Percentiles rank a stretch among this genome's conserved stretches.
These are phyloP conservation scores for Zygosaccharomyces pseudobailii DNA, from an alignment of 1,139 yeast genomes.

Conservation along the genomic window DNA sequence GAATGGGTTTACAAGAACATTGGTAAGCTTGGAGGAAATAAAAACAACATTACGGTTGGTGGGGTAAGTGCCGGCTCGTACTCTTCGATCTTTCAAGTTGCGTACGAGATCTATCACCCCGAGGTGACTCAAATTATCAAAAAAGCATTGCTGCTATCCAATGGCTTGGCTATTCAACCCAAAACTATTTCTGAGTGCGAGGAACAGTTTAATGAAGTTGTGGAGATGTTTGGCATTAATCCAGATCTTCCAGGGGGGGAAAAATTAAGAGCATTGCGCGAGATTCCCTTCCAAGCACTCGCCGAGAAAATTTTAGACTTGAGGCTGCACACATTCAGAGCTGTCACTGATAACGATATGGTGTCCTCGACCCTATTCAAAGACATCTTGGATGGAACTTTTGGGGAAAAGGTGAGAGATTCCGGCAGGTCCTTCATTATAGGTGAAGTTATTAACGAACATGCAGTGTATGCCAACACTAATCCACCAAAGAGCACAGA, in stretches of 20 bases:
- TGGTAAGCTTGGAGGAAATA: slow-evolving; percentile 33
- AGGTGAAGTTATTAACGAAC: slow-evolving; percentile 41
- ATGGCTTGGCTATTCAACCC: slow-evolving; percentile 38
- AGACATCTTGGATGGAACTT: slow-evolving; percentile 36
- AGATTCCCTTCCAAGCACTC: slow-evolving; percentile 22
- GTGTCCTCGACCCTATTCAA: slow-evolving; percentile 30
- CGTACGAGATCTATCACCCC: slow-evolving; percentile 38
- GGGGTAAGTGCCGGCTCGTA: slow-evolving; percentile 33
- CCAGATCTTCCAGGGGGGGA: slow-evolving; percentile 13
- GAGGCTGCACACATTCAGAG: slow-evolving; percentile 38
- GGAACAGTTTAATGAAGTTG: slow-evolving; percentile 37
- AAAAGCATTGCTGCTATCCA: slow-evolving; percentile 35
- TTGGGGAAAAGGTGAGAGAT: slow-evolving; percentile 29
- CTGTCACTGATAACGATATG: slow-evolving; percentile 38
- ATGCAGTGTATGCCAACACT: slow-evolving; percentile 32
- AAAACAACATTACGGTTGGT: slow-evolving; percentile 32
- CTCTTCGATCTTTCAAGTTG: slow-evolving; percentile 36
- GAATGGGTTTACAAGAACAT: slow-evolving; percentile 39
- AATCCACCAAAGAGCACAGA: slow-evolving; percentile 33
- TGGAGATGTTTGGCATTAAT: slow-evolving; percentile 20
- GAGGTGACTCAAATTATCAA: slow-evolving; percentile 36
- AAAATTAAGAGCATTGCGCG: slow-evolving; percentile 26
- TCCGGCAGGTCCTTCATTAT: slow-evolving; percentile 32
- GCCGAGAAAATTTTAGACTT: slow-evolving; percentile 33
- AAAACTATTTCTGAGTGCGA: slow-evolving; percentile 35